These are phyloP conservation scores for Epichloe sp. DNA, from an alignment of 2,329 filamentous ascomycete species.

Conservation along the genomic window DNA sequence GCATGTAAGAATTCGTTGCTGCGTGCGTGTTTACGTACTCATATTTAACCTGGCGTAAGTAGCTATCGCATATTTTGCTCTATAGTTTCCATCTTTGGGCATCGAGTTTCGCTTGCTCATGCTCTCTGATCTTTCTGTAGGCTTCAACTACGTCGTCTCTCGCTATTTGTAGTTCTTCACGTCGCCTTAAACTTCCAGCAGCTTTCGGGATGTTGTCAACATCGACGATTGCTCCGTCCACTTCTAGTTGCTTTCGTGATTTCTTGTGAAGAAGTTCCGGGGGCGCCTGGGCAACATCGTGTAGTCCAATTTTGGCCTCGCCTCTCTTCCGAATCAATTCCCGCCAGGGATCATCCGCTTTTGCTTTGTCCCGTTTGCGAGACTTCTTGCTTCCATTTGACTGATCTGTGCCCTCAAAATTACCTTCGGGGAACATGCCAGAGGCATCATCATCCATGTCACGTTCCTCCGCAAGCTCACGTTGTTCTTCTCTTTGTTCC, in stretches of 20 bases:
- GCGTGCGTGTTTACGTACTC: background rate
- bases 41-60: background rate
- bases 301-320: conserved; percentile 35
- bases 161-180: conserved; percentile 25
- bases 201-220: conserved; percentile 25
- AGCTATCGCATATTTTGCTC: background rate
- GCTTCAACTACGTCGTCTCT: conserved; percentile 24
- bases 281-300: conserved; percentile 59
- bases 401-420: conserved; percentile 32
- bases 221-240: conserved; percentile 21
- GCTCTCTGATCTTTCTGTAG: conserved; percentile 25
- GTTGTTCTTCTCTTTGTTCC: conserved; percentile 51
- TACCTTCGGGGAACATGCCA: conserved; percentile 20
- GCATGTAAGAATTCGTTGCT: too few species aligned
- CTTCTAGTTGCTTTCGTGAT: conserved; percentile 19
- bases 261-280: conserved; percentile 55
- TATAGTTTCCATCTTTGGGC: conserved; percentile 2
- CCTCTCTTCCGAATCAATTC: conserved; percentile 55
- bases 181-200: conserved; percentile 24
- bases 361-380: conserved; percentile 30
- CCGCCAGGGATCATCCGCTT: conserved; percentile 64
- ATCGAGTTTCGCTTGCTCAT: conserved; percentile 23
- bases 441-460: conserved; percentile 47
- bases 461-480: conserved; percentile 48
- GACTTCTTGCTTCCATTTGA: conserved; percentile 13